Conservation (phyloP, 2,329 filamentous ascomycete species). For the Lecanicillium sp. region DNA sequence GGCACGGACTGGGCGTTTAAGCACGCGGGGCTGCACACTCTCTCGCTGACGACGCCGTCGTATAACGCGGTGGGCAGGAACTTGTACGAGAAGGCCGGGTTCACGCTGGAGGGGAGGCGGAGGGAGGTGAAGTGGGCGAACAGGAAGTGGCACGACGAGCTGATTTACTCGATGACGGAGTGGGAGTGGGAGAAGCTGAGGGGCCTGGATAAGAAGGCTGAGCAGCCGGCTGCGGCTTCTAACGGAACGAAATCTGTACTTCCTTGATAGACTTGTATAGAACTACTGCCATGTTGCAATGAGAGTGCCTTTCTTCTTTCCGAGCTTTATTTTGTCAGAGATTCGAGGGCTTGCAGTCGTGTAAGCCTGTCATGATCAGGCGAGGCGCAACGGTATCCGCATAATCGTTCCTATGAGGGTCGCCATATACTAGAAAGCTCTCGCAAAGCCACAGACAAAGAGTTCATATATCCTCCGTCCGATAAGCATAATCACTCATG, state of each 20-base stretch:
- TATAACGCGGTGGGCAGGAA: conserved; percentile 8
- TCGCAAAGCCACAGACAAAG: too few relatives aligned
- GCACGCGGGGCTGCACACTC: conserved; percentile 10
- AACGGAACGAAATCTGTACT: too few relatives aligned
- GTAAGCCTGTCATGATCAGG: too few relatives aligned
- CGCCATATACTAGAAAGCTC: too few relatives aligned
- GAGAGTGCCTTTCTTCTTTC: too few relatives aligned
- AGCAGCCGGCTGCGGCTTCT: background rate
- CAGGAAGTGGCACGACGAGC: conserved; percentile 12
- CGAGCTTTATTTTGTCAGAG: too few relatives aligned
- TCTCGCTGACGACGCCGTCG: conserved; percentile 8
- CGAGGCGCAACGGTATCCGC: too few relatives aligned
- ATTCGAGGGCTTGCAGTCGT: background rate
- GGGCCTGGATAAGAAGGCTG: background rate
- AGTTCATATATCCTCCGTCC: too few relatives aligned
- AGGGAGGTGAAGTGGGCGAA: conserved; percentile 11
- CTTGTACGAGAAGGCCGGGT: conserved; percentile 9
- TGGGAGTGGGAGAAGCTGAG: conserved; percentile 11
- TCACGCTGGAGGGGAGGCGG: background rate
- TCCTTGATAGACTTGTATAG: too few relatives aligned
- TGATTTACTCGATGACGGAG: conserved; percentile 13
- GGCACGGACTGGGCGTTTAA: conserved; percentile 14
- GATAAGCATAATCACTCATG: too few relatives aligned
- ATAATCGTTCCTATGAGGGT: too few relatives aligned
- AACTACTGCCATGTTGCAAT: too few relatives aligned